Evolutionary conservation across 1,139 yeast species (phyloP).

Genomic region (Suhomyces chickasaworum): DNA sequence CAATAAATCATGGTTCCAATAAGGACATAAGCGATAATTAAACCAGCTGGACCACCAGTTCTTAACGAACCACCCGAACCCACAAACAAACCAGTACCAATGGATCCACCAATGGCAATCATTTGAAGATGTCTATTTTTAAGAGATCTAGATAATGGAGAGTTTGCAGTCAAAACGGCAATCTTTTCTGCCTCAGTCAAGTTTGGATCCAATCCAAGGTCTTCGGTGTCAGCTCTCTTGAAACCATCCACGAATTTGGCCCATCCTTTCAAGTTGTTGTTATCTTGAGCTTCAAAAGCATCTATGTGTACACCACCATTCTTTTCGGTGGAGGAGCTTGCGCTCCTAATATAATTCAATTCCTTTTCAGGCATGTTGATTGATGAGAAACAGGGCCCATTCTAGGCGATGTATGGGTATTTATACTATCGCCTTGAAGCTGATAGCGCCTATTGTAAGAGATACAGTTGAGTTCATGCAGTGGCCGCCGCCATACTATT

Average conservation of each 20-base stretch:
- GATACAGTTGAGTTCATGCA: background rate
- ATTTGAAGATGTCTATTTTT: constrained; percentile 29
- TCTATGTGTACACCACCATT: constrained; percentile 46
- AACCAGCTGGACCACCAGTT: constrained; percentile 65
- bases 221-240: constrained; percentile 51
- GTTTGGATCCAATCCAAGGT: constrained; percentile 64
- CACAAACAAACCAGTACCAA: constrained; percentile 35
- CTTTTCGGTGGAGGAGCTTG: constrained; percentile 41
- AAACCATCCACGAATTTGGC: constrained; percentile 55
- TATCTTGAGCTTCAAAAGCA: constrained; percentile 39
- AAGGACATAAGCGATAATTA: constrained; percentile 45
- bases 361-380: constrained; percentile 44
- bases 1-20: constrained; percentile 33
- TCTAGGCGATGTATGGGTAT: background rate
- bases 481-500: background rate
- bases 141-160: constrained; percentile 27
- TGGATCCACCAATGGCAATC: constrained; percentile 34
- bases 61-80: constrained; percentile 29
- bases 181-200: constrained; percentile 69
- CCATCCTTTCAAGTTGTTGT: constrained; percentile 36
- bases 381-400: background rate
- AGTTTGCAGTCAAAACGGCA: constrained; percentile 47
- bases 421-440: background rate
- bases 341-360: constrained; percentile 44
- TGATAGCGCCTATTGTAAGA: background rate